Evolutionary conservation across 345 rosid species (phyloP), one percentile per base, ranked within the genome.

Genomic region (Eucalyptus rudis): DNA sequence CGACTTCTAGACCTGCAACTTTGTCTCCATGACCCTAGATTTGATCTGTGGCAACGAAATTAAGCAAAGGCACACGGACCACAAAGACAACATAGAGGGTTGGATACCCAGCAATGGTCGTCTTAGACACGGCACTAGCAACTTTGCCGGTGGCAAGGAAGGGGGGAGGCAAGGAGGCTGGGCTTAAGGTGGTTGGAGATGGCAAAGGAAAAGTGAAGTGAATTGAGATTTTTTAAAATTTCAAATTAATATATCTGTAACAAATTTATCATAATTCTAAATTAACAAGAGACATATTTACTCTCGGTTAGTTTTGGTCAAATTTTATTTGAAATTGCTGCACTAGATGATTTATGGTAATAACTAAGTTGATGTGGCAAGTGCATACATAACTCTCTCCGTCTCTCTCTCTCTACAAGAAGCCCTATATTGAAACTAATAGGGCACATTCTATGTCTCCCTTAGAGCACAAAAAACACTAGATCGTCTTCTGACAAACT

Each of bases 231-330:
- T 59, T 27, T 59, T 56, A 2, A 7, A 17, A 16, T 51, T 51
- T 0, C 8, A 51, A 51, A 51, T 51, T 51, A 51, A 51, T 51
- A 51, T 1, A 1, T 51, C 4, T 1, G 0, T 51, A 3, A 51
- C 8, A 51, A 51, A 51, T 17, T 51, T 51, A 51, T 8, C 22
- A 1, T 51, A 0, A 51, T 1, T 51, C 8, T 4, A 51, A 51
- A 51, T 51, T 51, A 51, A 51, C 6, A 17, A 5, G 22, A 17
- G 56, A 51, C 2, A 51, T 17, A 51, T 52, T 52, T 52, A 52
- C 1, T 19, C 24, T 19, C 4, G 7, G 0, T 19, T 52, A 52
- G 1, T 52, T 52, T 52, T 2, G 10, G 2, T 52, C 56, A 52
- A 52, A 7, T 52, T 19, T 52, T 52, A 52, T 52, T 52, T 52